Base-by-base conservation (phyloP, 148 eudicot genomes). In the Pouteria glomerata region DNA sequence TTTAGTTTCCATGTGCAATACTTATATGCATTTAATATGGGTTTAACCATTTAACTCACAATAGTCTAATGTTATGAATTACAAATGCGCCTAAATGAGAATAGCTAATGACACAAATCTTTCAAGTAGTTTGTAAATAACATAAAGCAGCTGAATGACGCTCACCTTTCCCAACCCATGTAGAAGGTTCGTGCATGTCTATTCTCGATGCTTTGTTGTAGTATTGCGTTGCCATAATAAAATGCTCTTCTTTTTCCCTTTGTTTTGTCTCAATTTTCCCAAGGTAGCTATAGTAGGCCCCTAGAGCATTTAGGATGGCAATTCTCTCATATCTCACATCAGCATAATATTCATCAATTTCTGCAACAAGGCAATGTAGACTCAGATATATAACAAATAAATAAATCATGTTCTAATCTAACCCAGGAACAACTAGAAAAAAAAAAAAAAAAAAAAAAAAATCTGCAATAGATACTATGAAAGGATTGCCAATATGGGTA, bases 81-180 rank as follows among this genome's bases (percentile, higher is more conserved):
- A n/a, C n/a, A n/a, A n/a, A n/a, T n/a, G n/a, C n/a, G n/a, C n/a
- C n/a, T n/a, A n/a, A n/a, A n/a, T n/a, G n/a, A n/a, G n/a, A n/a
- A n/a, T n/a, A n/a, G n/a, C n/a, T n/a, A n/a, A n/a, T n/a, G n/a
- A n/a, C n/a, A n/a, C 11, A 21, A 52, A 34, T 33, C 21, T 7
- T 7, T 53, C 61, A 37, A 70, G 2, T 6, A 55, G 24, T 31
- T 18, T 26, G 51, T 58, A 3, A 18, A 51, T n/a, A 55, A 50
- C 11, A 48, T 4, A 21, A 34, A 30, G 47, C 30, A 57, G 33
- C 30, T 8, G 12, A 53, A 23, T 59, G 31, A 48, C 39, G 48
- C 53, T 80, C 63, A 89, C 99, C 96, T 88, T 91, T 95, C 59
- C 96, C 99, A 74, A 92, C 87, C 99, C 97, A 90, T n/a, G 97